These are phyloP conservation scores for Alternaria metachromatica DNA, from an alignment of 2,329 filamentous ascomycete species.

Conservation along the genomic window DNA sequence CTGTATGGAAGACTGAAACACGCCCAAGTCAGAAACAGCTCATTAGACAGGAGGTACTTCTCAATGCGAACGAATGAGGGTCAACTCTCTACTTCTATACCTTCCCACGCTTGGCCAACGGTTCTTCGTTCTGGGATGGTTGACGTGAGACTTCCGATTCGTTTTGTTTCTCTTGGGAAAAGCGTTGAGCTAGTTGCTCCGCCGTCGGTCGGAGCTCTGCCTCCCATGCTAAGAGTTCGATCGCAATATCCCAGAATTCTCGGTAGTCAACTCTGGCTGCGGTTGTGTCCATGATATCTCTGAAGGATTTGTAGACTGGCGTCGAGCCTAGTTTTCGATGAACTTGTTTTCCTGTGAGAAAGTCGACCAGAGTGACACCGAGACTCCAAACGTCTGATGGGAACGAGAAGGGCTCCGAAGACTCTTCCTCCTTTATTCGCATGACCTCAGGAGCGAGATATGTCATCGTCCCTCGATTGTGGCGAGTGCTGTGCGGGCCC, in stretches of 20 bases:
- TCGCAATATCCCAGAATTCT: not conserved
- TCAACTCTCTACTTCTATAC: not conserved
- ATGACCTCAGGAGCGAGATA: not conserved
- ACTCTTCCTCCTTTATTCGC: not conserved
- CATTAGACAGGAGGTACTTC: not conserved
- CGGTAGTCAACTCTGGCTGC: not conserved
- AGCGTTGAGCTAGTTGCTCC: not conserved
- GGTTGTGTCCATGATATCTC: not conserved
- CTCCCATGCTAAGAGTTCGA: constrained; percentile 1
- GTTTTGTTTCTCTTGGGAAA: not conserved
- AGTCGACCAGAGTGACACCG: not conserved
- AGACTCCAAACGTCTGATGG: not conserved
- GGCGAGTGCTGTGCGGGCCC: not conserved
- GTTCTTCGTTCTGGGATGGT: not conserved
- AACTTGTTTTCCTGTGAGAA: not conserved
- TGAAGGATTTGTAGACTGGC: not conserved
- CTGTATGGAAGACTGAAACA: not conserved
- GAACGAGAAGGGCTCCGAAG: not conserved
- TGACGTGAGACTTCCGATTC: not conserved
- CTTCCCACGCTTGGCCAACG: not conserved
- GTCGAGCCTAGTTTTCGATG: not conserved
- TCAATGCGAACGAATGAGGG: not conserved
- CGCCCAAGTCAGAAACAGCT: not conserved
- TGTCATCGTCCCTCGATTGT: not conserved
- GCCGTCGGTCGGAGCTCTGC: constrained; percentile 1